Conservation (phyloP, 352 stramenopile genomes). For the Phytophthora fragariaefolia region DNA sequence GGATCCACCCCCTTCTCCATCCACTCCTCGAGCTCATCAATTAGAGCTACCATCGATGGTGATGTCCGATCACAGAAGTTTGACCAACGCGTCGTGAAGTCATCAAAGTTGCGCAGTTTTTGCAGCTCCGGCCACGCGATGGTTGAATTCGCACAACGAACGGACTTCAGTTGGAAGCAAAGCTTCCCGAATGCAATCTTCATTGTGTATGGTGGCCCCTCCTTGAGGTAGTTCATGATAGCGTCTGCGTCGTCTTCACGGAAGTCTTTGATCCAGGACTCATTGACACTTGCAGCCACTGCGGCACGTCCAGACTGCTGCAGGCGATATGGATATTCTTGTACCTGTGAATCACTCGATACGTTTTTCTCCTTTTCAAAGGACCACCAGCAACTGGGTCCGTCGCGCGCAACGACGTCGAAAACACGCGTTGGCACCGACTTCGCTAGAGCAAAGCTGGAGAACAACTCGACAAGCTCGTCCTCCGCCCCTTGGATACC, state of each 20-base stretch:
- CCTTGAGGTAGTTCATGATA: conserved; percentile 35
- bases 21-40: conserved; percentile 40
- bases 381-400: conserved; percentile 30
- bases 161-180: conserved; percentile 40
- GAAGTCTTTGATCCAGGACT: conserved; percentile 43
- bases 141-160: conserved; percentile 23
- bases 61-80: conserved; percentile 39
- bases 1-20: conserved; percentile 19
- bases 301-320: conserved; percentile 29
- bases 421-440: conserved; percentile 39
- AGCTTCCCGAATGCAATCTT: conserved; percentile 42
- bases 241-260: conserved; percentile 22
- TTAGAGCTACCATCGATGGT: conserved; percentile 25
- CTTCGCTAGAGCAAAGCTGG: conserved; percentile 12
- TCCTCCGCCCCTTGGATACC: conserved; percentile 27
- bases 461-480: conserved; percentile 37
- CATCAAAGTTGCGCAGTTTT: conserved; percentile 25
- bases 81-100: conserved; percentile 46
- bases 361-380: conserved; percentile 31
- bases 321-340: conserved; percentile 32
- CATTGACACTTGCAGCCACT: conserved; percentile 14
- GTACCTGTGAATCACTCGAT: conserved; percentile 23
- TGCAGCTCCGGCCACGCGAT: conserved; percentile 44
- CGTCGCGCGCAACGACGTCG: conserved; percentile 34
- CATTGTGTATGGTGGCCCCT: conserved; percentile 17